phyloP scores from a whole-genome alignment of 2,329 filamentous ascomycete species.

The Delphinella strobiligena region DNA sequence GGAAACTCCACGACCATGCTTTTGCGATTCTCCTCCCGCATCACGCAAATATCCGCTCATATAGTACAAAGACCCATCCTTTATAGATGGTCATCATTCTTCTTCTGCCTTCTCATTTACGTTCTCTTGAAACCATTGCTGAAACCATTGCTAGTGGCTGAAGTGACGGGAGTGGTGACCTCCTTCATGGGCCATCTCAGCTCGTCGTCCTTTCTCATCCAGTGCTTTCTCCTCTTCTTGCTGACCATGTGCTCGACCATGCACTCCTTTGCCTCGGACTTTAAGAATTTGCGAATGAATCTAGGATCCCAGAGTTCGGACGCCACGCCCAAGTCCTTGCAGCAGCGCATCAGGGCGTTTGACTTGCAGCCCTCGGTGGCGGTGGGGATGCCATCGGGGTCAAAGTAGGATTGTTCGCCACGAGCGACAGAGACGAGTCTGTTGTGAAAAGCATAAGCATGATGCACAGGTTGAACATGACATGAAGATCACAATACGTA shows the following conservation, averaged over 20 bases:
- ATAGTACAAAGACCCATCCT: no score
- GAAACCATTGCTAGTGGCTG: no score
- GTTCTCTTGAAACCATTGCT: no score
- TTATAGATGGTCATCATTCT: no score
- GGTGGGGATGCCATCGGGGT: conserved; percentile 77
- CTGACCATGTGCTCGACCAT: conserved; percentile 81
- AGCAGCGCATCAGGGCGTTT: conserved; percentile 95
- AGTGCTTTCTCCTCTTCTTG: conserved; percentile 85
- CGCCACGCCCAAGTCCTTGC: conserved; percentile 91
- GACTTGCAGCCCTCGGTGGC: conserved; percentile 96
- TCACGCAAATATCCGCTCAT: no score
- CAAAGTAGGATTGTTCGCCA: conserved; percentile 91
- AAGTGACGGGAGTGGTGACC: conserved; percentile 12
- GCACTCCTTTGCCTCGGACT: conserved; percentile 59
- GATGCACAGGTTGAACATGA: background rate
- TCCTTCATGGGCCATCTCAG: conserved; percentile 54
- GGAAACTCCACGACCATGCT: no score
- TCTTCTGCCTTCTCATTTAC: no score
- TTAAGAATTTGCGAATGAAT: conserved; percentile 75
- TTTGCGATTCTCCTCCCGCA: no score
- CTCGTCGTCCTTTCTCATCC: conserved; percentile 71
- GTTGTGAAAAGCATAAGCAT: conserved; percentile 2
- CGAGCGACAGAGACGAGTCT: conserved; percentile 87
- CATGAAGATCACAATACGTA: conserved; percentile 33
- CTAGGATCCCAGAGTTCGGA: conserved; percentile 94